Conservation (phyloP, 306 rosid species). For the Cucumis cinereus region DNA sequence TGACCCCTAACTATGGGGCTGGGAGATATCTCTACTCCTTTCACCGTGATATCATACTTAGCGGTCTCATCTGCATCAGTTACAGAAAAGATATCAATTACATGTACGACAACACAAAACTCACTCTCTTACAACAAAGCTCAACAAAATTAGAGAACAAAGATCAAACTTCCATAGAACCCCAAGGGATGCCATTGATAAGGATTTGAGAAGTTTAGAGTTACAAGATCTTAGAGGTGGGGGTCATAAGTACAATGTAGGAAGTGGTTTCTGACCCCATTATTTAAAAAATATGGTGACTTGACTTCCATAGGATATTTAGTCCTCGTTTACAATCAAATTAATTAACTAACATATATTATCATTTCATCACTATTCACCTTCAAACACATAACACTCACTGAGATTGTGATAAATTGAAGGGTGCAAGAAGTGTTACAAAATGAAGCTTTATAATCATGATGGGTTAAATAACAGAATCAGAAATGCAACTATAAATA, state of each 20-base stretch:
- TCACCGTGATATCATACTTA: constrained; percentile 53
- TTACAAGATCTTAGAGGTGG: not conserved
- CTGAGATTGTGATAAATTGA: not conserved
- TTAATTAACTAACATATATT: not conserved
- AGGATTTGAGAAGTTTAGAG: not conserved
- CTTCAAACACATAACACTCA: not conserved
- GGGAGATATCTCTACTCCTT: constrained; percentile 61
- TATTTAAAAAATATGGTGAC: no score
- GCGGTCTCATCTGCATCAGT: constrained; percentile 42
- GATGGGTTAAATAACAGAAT: not conserved
- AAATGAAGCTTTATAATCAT: not conserved
- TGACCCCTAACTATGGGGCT: constrained; percentile 61
- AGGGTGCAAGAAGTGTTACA: not conserved
- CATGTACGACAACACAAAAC: not conserved
- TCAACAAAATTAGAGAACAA: not conserved
- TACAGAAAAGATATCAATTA: not conserved
- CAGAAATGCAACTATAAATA: not conserved
- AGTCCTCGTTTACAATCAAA: not conserved
- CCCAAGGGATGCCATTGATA: not conserved
- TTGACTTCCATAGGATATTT: not conserved
- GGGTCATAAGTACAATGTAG: not conserved
- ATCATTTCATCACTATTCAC: not conserved
- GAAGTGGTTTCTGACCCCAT: not conserved
- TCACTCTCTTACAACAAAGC: not conserved
- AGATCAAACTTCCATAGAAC: not conserved